Evolutionary conservation across 805 yeast genomes (phyloP).

Genomic region (Peterozyma toletana): DNA sequence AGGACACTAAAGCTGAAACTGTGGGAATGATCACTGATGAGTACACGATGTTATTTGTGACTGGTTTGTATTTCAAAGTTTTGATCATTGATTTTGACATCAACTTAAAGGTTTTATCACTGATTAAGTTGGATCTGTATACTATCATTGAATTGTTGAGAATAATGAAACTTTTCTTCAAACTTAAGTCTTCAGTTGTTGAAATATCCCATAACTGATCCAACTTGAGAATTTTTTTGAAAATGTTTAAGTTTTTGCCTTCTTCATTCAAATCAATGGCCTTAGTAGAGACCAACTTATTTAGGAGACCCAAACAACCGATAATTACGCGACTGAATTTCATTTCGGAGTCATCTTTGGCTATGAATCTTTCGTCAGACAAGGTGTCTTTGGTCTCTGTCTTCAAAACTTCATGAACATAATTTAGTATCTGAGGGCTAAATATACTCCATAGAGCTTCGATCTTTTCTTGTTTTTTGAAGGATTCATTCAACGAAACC

Average conservation of each 20-base stretch:
- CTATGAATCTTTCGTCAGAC: slow-evolving; percentile 67
- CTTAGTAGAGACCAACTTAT: neutral
- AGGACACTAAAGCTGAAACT: slow-evolving; percentile 34
- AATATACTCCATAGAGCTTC: slow-evolving; percentile 57
- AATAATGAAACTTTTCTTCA: slow-evolving; percentile 33
- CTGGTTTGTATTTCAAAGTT: slow-evolving; percentile 28
- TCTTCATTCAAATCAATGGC: slow-evolving; percentile 13
- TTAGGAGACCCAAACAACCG: slow-evolving; percentile 2
- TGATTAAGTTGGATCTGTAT: slow-evolving; percentile 14
- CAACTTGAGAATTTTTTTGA: slow-evolving; percentile 27
- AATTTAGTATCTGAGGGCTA: slow-evolving; percentile 45
- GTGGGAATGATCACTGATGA: slow-evolving; percentile 41
- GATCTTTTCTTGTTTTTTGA: slow-evolving; percentile 48
- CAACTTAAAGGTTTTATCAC: slow-evolving; percentile 26
- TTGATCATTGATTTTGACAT: slow-evolving; percentile 38
- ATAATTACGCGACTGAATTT: slow-evolving; percentile 53
- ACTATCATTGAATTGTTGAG: slow-evolving; percentile 24
- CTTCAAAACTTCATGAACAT: slow-evolving; percentile 41
- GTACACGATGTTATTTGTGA: slow-evolving; percentile 29
- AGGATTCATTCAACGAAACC: slow-evolving; percentile 41
- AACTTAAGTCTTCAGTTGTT: slow-evolving; percentile 27
- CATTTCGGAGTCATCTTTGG: slow-evolving; percentile 55
- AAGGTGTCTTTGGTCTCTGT: slow-evolving; percentile 56
- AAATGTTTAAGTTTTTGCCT: slow-evolving; percentile 9
- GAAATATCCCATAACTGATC: slow-evolving; percentile 40